phyloP scores from a whole-genome alignment of 192 early-diverging fungal genomes.

The Backusella tuberculispora region DNA sequence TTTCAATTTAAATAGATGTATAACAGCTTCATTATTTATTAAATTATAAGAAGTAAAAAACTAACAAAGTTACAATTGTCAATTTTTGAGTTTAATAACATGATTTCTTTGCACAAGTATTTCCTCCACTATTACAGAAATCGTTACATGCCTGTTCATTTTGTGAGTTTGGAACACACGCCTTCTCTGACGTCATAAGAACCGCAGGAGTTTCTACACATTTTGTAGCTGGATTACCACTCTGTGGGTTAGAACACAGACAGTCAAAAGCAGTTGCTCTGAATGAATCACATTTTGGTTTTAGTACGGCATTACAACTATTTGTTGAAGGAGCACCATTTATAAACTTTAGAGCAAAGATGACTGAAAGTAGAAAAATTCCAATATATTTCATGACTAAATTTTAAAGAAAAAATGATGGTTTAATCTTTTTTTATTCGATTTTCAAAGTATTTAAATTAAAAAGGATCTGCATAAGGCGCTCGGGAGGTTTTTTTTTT shows the following conservation, averaged over 20 bases:
- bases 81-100: background rate
- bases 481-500: too few relatives aligned
- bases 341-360: background rate
- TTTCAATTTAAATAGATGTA: too few relatives aligned
- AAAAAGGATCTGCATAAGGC: background rate
- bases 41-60: too few relatives aligned
- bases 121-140: background rate
- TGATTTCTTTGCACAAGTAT: constrained; percentile 4
- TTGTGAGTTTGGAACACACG: background rate
- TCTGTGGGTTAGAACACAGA: background rate
- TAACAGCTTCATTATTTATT: too few relatives aligned
- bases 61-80: background rate
- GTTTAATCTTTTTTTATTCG: background rate
- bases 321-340: background rate
- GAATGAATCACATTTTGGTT: background rate
- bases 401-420: background rate
- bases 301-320: background rate
- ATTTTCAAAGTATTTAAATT: background rate
- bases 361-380: background rate
- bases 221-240: background rate
- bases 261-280: background rate
- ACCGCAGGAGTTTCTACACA: background rate
- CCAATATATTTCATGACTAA: background rate
- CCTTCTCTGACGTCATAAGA: background rate
- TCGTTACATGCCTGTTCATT: background rate